Evolutionary conservation across 73 alveolate species (phyloP).

Genomic region (Paramecium sexaurelia): DNA sequence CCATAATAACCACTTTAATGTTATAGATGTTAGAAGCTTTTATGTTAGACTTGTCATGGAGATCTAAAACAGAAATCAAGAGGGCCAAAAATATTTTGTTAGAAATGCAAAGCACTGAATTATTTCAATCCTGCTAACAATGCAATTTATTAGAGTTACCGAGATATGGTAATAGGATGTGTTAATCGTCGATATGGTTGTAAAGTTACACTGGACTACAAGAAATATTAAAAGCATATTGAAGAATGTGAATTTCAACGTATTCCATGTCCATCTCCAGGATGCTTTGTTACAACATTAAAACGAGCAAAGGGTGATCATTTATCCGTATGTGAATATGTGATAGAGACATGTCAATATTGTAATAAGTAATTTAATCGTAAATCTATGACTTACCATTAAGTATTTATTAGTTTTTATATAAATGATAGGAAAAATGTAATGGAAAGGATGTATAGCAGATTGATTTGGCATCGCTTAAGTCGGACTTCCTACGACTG

Average conservation of each 20-base stretch:
- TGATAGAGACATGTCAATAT: slow-evolving; percentile 15
- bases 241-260: slow-evolving; percentile 55
- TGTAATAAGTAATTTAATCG: slow-evolving; percentile 52
- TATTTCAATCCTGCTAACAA: slow-evolving; percentile 57
- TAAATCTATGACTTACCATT: slow-evolving; percentile 37
- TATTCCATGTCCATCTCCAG: slow-evolving; percentile 47
- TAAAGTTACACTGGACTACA: slow-evolving; percentile 30
- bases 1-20: slow-evolving; percentile 36
- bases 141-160: slow-evolving; percentile 10
- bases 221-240: slow-evolving; percentile 41
- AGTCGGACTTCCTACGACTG: slow-evolving; percentile 11
- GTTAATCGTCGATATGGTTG: slow-evolving; percentile 53
- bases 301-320: slow-evolving; percentile 25
- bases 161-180: slow-evolving; percentile 45
- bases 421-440: slow-evolving; percentile 20
- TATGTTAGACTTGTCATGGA: not conserved
- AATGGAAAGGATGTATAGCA: not conserved
- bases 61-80: slow-evolving; percentile 31
- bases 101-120: slow-evolving; percentile 39
- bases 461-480: not conserved
- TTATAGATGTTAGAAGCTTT: slow-evolving; percentile 1
- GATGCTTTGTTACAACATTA: slow-evolving; percentile 47
- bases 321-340: slow-evolving; percentile 34
- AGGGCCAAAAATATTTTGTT: slow-evolving; percentile 59
- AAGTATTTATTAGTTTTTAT: not conserved